phyloP scores from a whole-genome alignment of 2,329 filamentous ascomycete species.

The Verticillium longisporum region DNA sequence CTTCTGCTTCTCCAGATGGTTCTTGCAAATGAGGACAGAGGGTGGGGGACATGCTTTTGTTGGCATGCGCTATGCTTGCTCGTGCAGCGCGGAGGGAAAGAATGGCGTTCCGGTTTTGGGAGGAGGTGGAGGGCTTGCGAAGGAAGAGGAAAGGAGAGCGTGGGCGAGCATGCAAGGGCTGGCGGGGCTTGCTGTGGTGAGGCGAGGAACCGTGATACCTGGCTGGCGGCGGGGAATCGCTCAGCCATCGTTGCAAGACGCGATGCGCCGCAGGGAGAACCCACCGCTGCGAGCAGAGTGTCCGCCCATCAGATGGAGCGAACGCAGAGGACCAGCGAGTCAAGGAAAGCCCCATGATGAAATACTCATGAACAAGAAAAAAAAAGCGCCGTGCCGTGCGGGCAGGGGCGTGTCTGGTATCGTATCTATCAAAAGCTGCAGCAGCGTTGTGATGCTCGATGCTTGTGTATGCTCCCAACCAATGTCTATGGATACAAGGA shows the following conservation, averaged over 20 bases:
- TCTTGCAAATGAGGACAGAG: too few relatives aligned
- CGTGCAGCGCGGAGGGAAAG: neutral
- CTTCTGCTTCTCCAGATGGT: too few relatives aligned
- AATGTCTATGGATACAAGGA: neutral
- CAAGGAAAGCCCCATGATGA: neutral
- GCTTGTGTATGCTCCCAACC: neutral
- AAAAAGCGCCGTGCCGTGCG: neutral
- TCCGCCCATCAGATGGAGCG: too few relatives aligned
- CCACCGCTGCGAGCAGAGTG: too few relatives aligned
- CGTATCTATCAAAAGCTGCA: neutral
- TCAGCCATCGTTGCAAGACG: too few relatives aligned
- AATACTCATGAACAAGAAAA: neutral
- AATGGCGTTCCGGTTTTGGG: conserved; percentile 2
- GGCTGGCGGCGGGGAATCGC: neutral
- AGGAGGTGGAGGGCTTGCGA: too few relatives aligned
- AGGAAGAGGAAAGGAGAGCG: conserved; percentile 15
- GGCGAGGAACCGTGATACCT: neutral
- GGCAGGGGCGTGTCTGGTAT: neutral
- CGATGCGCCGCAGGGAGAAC: too few relatives aligned
- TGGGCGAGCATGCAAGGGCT: neutral
- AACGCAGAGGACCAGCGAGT: neutral
- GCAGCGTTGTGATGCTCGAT: neutral
- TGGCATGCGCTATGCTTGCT: neutral
- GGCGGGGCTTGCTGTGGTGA: neutral
- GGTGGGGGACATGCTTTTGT: neutral